Evolutionary conservation across 2,329 filamentous ascomycete genomes (phyloP).

Genomic region (Cladobotryum mycophilum): DNA sequence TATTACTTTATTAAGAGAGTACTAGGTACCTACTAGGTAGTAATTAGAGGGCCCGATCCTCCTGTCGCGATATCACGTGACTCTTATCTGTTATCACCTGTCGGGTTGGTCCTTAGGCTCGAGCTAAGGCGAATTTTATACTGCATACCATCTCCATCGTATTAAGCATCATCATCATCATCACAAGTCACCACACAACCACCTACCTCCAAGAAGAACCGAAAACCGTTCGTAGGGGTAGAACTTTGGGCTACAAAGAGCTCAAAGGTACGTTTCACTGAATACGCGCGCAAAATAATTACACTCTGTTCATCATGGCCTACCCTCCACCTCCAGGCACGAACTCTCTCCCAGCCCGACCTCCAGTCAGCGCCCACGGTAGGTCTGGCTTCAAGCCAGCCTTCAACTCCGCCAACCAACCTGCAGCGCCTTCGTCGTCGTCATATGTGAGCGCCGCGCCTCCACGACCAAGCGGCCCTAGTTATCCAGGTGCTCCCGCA

Average conservation of each 20-base stretch:
- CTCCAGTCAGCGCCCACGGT: slow-evolving; percentile 47
- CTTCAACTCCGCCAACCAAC: slow-evolving; percentile 37
- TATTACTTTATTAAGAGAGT: too few species aligned
- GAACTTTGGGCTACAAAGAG: slow-evolving; percentile 30
- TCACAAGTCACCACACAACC: not conserved
- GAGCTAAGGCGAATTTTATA: too few species aligned
- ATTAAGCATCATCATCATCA: not conserved
- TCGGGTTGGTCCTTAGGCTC: not conserved
- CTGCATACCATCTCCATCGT: not conserved
- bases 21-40: too few species aligned
- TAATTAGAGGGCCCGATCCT: too few species aligned
- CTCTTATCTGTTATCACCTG: not conserved
- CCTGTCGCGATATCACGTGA: too few species aligned
- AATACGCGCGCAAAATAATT: slow-evolving; percentile 13
- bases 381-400: slow-evolving; percentile 42
- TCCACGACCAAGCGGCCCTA: slow-evolving; percentile 7
- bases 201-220: not conserved
- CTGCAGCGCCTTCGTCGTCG: slow-evolving; percentile 28
- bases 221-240: not conserved
- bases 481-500: slow-evolving; percentile 29
- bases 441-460: slow-evolving; percentile 25
- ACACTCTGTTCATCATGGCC: slow-evolving; percentile 66
- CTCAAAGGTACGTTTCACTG: slow-evolving; percentile 46
- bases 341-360: slow-evolving; percentile 63
- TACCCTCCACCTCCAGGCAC: slow-evolving; percentile 78